Evolutionary conservation across 306 rosid species (phyloP).

Genomic region (Arachis stenosperma): DNA sequence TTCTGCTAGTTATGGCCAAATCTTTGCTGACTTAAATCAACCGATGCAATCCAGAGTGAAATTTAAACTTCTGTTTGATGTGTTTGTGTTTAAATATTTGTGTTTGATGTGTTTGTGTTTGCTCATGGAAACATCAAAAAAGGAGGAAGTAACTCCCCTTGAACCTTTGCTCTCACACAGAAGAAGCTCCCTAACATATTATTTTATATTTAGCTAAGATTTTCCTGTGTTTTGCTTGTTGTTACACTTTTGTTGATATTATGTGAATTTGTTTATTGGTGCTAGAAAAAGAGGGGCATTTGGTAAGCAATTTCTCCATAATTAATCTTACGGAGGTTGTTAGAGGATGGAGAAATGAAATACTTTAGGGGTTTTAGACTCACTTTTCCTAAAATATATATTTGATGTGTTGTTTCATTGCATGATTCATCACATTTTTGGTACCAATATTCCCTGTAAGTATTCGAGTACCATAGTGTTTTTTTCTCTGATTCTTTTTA

Average conservation of each 20-base stretch:
- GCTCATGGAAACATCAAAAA: background rate
- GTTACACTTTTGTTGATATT: background rate
- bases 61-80: background rate
- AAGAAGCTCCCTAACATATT: background rate
- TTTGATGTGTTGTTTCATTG: background rate
- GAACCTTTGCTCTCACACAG: background rate
- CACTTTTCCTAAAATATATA: background rate
- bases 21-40: conserved; percentile 9
- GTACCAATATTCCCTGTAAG: background rate
- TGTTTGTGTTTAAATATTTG: background rate
- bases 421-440: background rate
- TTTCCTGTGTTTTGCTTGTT: background rate
- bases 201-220: conserved; percentile 8
- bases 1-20: conserved; percentile 28
- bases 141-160: background rate
- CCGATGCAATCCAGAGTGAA: background rate
- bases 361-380: too few relatives aligned
- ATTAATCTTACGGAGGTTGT: background rate
- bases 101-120: background rate
- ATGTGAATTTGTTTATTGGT: background rate
- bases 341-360: background rate
- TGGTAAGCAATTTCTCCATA: background rate
- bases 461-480: background rate
- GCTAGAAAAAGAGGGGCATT: background rate
- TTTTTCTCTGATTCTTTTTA: background rate